phyloP scores from a whole-genome alignment of 106 monocot species.

The Dendrobium catenatum region DNA sequence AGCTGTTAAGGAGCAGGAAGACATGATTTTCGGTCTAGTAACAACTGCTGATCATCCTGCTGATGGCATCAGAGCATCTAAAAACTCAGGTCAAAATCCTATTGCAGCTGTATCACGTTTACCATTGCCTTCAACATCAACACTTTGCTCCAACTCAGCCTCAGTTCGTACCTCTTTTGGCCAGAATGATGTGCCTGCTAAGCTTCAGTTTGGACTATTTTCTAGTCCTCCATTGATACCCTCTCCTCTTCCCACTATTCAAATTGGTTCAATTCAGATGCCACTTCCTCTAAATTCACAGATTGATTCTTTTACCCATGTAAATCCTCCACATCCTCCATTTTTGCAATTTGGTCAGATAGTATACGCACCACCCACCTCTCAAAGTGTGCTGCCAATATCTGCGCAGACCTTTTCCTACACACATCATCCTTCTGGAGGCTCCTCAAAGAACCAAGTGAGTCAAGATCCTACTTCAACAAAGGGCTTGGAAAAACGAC shows the following conservation, averaged over 20 bases:
- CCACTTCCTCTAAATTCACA: slow-evolving; percentile 78
- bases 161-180: slow-evolving; percentile 21
- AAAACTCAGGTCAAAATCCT: slow-evolving; percentile 13
- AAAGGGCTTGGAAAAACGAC: slow-evolving; percentile 14
- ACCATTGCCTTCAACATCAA: slow-evolving; percentile 17
- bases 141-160: slow-evolving; percentile 17
- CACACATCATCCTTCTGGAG: slow-evolving; percentile 29
- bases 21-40: slow-evolving; percentile 39
- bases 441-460: slow-evolving; percentile 21
- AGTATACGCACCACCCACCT: slow-evolving; percentile 36
- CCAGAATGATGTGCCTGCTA: slow-evolving; percentile 48
- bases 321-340: slow-evolving; percentile 52
- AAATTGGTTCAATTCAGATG: slow-evolving; percentile 98
- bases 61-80: slow-evolving; percentile 7
- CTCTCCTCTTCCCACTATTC: slow-evolving; percentile 90
- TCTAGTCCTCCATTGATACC: slow-evolving; percentile 90
- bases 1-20: slow-evolving; percentile 41
- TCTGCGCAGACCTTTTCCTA: slow-evolving; percentile 43
- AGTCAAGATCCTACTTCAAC: slow-evolving; percentile 22
- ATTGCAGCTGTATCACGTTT: slow-evolving; percentile 10
- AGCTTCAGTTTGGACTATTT: slow-evolving; percentile 92
- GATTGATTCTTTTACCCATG: slow-evolving; percentile 39
- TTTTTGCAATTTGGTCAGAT: slow-evolving; percentile 81
- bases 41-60: slow-evolving; percentile 3
- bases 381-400: slow-evolving; percentile 54